Percentiles rank a stretch among this genome's conserved stretches.
Evolutionary conservation across 2,329 filamentous ascomycete genomes (phyloP).

Genomic region (Diaporthe citri): DNA sequence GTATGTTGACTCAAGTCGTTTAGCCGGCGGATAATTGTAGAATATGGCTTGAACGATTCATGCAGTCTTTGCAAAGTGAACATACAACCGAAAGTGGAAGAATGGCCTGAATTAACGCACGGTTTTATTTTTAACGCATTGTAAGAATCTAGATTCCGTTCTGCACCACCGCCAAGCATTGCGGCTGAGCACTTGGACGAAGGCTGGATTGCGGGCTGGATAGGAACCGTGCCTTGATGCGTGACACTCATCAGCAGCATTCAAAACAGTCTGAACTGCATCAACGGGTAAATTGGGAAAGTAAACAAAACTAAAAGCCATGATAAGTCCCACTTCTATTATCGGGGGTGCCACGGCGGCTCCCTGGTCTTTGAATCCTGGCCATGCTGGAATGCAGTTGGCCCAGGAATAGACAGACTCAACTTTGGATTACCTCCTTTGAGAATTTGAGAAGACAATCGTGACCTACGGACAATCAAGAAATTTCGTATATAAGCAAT

Average conservation of each 20-base stretch:
- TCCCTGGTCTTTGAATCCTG: not conserved
- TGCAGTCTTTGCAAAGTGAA: not conserved
- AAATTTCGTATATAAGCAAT: not conserved
- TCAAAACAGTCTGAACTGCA: not conserved
- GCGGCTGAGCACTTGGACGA: not conserved
- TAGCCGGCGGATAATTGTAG: not conserved
- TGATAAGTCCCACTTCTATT: not conserved
- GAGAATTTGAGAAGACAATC: not conserved
- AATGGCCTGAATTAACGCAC: not conserved
- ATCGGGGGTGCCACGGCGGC: not conserved
- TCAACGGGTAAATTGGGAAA: not conserved
- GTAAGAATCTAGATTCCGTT: not conserved
- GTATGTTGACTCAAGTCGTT: not conserved
- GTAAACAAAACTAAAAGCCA: not conserved
- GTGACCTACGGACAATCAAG: not conserved
- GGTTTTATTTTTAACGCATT: not conserved
- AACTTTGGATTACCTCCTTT: not conserved
- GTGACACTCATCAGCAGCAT: not conserved
- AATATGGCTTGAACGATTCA: not conserved
- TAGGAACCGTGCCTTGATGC: not conserved
- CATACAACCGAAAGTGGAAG: not conserved
- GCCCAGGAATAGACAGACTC: not conserved
- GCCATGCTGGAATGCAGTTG: not conserved
- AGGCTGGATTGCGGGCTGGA: not conserved
- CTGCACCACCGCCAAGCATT: not conserved